These are phyloP conservation scores for Saussurea involucrata DNA, from an alignment of 129 eudicot species.

Conservation along the genomic window DNA sequence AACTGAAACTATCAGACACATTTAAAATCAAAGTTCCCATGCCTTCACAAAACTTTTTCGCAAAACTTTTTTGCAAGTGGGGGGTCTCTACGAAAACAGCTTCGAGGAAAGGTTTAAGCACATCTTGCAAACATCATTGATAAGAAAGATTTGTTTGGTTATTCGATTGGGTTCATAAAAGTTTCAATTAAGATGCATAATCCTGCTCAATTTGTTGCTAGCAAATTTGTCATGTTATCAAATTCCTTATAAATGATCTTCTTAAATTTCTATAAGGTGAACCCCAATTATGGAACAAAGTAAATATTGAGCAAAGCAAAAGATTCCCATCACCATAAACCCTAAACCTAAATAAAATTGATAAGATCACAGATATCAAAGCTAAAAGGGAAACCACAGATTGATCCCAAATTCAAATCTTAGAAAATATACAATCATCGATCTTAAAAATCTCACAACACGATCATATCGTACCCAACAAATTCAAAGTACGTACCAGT, in stretches of 20 bases:
- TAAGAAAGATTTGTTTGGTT: not conserved
- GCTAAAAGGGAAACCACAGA: not conserved
- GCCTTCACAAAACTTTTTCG: not conserved
- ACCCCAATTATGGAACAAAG: not conserved
- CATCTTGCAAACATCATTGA: not conserved
- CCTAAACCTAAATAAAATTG: not conserved
- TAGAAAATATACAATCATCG: not conserved
- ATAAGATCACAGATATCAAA: not conserved
- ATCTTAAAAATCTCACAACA: not conserved
- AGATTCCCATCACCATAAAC: not conserved
- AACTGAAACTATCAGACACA: not conserved
- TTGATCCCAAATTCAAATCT: not conserved
- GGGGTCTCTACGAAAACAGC: too few species aligned
- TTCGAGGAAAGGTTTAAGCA: not conserved
- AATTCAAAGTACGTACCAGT: conserved; percentile 36
- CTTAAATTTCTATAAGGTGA: not conserved
- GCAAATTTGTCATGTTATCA: not conserved
- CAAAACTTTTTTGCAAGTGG: too few species aligned
- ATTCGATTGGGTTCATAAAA: not conserved
- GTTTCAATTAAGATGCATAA: not conserved
- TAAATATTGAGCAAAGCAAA: not conserved
- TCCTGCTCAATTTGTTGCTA: not conserved
- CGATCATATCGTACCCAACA: not conserved
- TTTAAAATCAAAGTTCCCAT: not conserved
- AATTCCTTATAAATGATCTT: not conserved